Percentiles rank a stretch among this genome's conserved stretches.
These are phyloP conservation scores for Jatropha podagrica DNA, from an alignment of 441 rosid species.

Conservation along the genomic window DNA sequence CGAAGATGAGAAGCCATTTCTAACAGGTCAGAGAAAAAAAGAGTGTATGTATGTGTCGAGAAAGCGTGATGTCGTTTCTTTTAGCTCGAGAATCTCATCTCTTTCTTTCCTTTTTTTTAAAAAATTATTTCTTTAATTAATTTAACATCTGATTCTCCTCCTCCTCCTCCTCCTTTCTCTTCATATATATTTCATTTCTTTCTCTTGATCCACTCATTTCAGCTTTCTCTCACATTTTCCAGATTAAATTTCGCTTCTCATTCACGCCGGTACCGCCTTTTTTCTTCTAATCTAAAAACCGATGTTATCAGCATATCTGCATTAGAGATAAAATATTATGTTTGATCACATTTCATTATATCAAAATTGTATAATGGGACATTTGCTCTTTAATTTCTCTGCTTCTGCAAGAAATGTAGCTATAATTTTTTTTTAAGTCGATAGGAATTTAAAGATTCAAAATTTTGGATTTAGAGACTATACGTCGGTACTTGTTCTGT, in stretches of 20 bases:
- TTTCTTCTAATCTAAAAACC: background rate
- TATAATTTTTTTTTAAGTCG: background rate
- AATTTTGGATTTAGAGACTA: too few species aligned
- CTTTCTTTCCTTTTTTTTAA: constrained; percentile 11
- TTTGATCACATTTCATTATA: background rate
- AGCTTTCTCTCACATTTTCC: constrained; percentile 19
- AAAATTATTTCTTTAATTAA: background rate
- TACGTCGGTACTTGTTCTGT: background rate
- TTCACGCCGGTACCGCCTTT: constrained; percentile 23
- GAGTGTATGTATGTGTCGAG: constrained; percentile 1
- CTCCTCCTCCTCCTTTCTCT: constrained; percentile 7
- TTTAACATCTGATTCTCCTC: constrained; percentile 8
- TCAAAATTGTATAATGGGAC: background rate
- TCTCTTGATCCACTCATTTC: constrained; percentile 21
- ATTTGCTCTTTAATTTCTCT: background rate
- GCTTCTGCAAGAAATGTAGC: background rate
- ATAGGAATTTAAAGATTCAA: background rate
- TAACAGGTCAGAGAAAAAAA: background rate
- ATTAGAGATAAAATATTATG: background rate
- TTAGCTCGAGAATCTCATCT: constrained; percentile 13
- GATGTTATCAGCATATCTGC: background rate
- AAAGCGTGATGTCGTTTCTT: constrained; percentile 38
- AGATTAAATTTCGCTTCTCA: constrained; percentile 25
- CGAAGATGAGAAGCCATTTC: constrained; percentile 3
- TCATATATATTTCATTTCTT: background rate